These are phyloP conservation scores for Didymella glomerata DNA, from an alignment of 2,329 filamentous ascomycete genomes.

Conservation along the genomic window DNA sequence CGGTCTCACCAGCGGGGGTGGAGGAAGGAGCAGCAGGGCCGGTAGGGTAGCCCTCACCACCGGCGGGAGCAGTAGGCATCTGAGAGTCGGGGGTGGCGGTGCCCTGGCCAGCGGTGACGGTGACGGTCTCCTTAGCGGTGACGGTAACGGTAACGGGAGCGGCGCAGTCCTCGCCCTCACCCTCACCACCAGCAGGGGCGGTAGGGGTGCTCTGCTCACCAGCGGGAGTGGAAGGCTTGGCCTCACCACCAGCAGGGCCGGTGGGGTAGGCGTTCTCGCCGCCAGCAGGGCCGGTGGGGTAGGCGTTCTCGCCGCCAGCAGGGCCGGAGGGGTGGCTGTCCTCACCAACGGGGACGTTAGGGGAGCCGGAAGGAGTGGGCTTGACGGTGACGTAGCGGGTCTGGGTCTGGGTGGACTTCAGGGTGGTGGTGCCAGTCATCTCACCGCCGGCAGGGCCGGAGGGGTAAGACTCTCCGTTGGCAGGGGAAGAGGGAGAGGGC, in stretches of 20 bases:
- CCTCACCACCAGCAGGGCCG: conserved; percentile 16
- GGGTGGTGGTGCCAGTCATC: conserved; percentile 35
- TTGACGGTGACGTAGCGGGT: conserved; percentile 49
- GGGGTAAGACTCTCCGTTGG: conserved; percentile 17
- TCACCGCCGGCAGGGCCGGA: conserved; percentile 22
- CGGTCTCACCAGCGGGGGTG: conserved; percentile 1
- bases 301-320: no score
- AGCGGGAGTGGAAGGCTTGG: conserved; percentile 17
- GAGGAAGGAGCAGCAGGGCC: conserved; percentile 3
- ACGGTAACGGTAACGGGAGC: conserved; percentile 49
- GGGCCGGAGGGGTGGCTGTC: conserved; percentile 24
- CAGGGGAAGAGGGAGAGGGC: conserved; percentile 2
- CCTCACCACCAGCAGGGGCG: conserved; percentile 20
- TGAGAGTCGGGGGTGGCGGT: conserved; percentile 20
- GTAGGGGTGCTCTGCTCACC: conserved; percentile 26
- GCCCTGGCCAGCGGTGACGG: conserved; percentile 41
- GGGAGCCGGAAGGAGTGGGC: conserved; percentile 33
- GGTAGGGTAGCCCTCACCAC: conserved; percentile 22
- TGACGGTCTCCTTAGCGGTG: conserved; percentile 51
- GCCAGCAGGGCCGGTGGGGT: conserved; percentile 25
- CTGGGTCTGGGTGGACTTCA: conserved; percentile 46
- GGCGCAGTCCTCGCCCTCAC: conserved; percentile 39
- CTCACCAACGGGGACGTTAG: conserved; percentile 23
- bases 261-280: conserved; percentile 21
- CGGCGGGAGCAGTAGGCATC: conserved; percentile 24